These are phyloP conservation scores for Excoecaria agallocha DNA, from an alignment of 345 rosid species.

Conservation along the genomic window DNA sequence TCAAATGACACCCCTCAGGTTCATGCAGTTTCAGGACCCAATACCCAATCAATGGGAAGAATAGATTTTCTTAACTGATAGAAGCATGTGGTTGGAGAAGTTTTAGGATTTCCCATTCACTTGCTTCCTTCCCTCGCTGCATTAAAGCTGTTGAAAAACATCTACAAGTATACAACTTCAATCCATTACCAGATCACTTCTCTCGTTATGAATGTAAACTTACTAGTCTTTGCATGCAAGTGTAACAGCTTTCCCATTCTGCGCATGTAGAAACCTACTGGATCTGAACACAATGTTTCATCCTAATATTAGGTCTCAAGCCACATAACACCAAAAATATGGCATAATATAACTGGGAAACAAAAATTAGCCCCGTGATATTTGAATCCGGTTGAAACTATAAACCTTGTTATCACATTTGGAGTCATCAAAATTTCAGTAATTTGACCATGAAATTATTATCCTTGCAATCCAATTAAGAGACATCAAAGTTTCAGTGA, in stretches of 20 bases:
- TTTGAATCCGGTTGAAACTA: not conserved
- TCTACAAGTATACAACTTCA: not conserved
- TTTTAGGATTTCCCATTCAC: not conserved
- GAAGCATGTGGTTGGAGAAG: not conserved
- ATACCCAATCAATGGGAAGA: slow-evolving; percentile 17
- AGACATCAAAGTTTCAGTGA: not conserved
- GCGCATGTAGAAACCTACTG: not conserved
- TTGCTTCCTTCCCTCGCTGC: not conserved
- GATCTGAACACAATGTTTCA: slow-evolving; percentile 3
- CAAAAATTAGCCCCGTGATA: not conserved
- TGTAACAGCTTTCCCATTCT: not conserved
- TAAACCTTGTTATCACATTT: not conserved
- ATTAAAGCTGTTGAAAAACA: not conserved
- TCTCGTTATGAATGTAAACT: no score
- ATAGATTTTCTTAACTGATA: slow-evolving; percentile 19
- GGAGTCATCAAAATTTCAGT: not conserved
- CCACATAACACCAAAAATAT: not conserved
- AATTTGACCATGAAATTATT: not conserved
- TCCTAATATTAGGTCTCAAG: not conserved
- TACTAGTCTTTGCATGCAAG: not conserved
- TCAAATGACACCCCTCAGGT: not conserved
- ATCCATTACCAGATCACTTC: no score
- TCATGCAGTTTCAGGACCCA: slow-evolving; percentile 15
- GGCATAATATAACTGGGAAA: not conserved
- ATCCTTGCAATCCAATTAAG: not conserved